A percentile compares a stretch with the other conserved stretches of the same genome.
Evolutionary conservation across 176 grass and related monocot genomes (phyloP).

Genomic region (Ensete glaucum): DNA sequence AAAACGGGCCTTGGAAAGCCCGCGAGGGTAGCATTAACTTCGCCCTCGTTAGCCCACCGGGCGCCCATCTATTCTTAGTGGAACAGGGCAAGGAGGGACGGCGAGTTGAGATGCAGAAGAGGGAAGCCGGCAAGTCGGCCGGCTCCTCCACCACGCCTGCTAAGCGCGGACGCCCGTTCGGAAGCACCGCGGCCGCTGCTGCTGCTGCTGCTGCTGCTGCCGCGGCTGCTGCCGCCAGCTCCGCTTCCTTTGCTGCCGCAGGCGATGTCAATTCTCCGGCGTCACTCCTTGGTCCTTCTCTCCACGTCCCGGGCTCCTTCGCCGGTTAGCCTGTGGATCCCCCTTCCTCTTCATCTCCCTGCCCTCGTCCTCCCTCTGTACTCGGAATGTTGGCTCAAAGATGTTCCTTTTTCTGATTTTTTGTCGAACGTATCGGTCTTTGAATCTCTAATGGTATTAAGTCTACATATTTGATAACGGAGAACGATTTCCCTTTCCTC

Average conservation of each 20-base stretch:
- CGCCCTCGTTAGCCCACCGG: no score
- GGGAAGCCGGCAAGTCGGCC: conserved; percentile 52
- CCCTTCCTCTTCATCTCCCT: background rate
- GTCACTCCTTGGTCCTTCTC: conserved; percentile 66
- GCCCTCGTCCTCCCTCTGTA: background rate
- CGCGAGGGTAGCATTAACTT: background rate
- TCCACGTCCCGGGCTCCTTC: conserved; percentile 60
- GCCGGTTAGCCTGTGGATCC: conserved; percentile 29
- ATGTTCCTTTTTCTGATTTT: no score
- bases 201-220: conserved; percentile 18
- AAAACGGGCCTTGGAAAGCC: background rate
- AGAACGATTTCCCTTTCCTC: no score
- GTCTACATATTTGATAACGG: no score
- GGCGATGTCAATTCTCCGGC: conserved; percentile 48
- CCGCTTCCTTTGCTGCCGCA: conserved; percentile 19
- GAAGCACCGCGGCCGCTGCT: conserved; percentile 48
- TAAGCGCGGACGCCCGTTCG: conserved; percentile 84
- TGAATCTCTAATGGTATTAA: no score
- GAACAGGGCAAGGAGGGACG: background rate
- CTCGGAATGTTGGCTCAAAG: no score
- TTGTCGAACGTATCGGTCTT: no score
- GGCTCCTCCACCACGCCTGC: conserved; percentile 50
- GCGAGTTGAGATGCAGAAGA: conserved; percentile 59
- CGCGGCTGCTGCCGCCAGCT: conserved; percentile 9
- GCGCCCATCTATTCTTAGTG: no score